Percentiles rank a stretch among this genome's conserved stretches.
Evolutionary conservation across 192 early-diverging fungal species (phyloP).

Genomic region (Gonapodya prolifera): DNA sequence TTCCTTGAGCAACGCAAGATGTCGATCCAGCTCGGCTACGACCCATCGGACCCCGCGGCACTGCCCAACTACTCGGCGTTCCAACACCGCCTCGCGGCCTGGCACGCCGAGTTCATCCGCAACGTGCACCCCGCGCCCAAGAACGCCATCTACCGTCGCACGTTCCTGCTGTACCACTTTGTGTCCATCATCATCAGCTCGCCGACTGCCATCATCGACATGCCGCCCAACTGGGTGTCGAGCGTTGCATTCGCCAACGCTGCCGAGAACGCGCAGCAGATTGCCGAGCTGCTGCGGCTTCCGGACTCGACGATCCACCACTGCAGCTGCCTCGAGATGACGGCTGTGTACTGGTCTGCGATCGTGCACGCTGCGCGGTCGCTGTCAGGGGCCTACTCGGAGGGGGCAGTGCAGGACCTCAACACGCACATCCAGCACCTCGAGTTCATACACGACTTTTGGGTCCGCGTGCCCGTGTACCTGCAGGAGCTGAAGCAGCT

Average conservation of each 20-base stretch:
- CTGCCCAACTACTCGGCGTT: neutral
- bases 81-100: neutral
- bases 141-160: neutral
- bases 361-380: neutral
- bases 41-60: neutral
- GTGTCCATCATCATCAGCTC: neutral
- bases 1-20: neutral
- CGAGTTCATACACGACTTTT: neutral
- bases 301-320: neutral
- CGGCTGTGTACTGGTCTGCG: neutral
- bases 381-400: neutral
- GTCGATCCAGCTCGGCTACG: neutral
- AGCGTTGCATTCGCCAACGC: neutral
- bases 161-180: neutral
- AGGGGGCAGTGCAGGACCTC: neutral
- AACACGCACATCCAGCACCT: neutral
- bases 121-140: neutral
- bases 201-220: neutral
- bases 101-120: neutral
- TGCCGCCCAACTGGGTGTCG: neutral
- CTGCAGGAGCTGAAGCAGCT: neutral
- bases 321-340: neutral
- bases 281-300: neutral
- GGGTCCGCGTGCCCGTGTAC: neutral
- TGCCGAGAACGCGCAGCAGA: neutral